A percentile compares a stretch with the other conserved stretches of the same genome.
Conservation (phyloP, 129 eudicot species). For the Artemisia argyi region DNA sequence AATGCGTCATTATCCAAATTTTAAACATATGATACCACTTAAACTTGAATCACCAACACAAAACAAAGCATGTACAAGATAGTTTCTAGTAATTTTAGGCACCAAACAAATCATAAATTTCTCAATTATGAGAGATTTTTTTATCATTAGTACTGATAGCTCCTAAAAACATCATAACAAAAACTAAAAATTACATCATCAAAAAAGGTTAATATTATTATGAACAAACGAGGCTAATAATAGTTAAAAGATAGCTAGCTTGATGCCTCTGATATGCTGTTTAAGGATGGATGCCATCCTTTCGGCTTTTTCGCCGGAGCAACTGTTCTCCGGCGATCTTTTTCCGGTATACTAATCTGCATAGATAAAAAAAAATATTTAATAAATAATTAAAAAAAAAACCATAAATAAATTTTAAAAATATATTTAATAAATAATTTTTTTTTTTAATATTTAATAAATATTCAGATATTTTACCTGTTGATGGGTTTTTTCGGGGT, state of each 20-base stretch:
- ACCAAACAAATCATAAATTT: slow-evolving; percentile 1
- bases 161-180: slow-evolving; percentile 24
- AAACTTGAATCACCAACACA: too few species aligned
- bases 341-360: slow-evolving; percentile 48
- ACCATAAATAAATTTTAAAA: too few species aligned
- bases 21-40: too few species aligned
- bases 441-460: too few species aligned
- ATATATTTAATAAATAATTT: too few species aligned
- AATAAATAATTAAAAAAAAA: neutral
- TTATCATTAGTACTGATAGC: slow-evolving; percentile 14
- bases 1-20: too few species aligned
- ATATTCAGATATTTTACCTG: slow-evolving; percentile 24
- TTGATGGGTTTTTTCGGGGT: slow-evolving; percentile 39
- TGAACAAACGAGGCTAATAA: slow-evolving; percentile 21
- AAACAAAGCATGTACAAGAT: too few species aligned
- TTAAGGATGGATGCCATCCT: slow-evolving; percentile 80
- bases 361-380: neutral
- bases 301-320: slow-evolving; percentile 34
- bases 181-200: slow-evolving; percentile 12
- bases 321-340: slow-evolving; percentile 38
- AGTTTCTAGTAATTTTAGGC: neutral
- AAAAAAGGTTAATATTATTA: slow-evolving; percentile 24
- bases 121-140: neutral
- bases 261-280: slow-evolving; percentile 76
- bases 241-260: slow-evolving; percentile 40